Conservation (phyloP, 2,329 filamentous ascomycete genomes). For the Fusarium sp. region DNA sequence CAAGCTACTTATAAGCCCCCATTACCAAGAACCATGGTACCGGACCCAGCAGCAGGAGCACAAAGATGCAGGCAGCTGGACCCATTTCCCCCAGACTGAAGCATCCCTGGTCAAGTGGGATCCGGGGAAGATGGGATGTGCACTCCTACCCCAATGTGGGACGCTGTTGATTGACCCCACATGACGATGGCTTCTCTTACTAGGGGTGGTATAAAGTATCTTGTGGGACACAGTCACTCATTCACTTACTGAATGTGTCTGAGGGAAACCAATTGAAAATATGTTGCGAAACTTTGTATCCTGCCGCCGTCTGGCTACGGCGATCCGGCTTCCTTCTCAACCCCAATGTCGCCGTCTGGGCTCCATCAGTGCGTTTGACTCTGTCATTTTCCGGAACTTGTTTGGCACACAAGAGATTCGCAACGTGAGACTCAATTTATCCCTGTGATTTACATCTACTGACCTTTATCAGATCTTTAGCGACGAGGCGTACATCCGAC, state of each 20-base stretch:
- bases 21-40: background rate
- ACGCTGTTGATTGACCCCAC: background rate
- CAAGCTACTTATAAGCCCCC: background rate
- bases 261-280: background rate
- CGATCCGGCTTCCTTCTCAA: background rate
- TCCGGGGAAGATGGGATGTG: background rate
- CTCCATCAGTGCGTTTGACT: slow-evolving; percentile 54
- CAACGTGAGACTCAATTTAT: slow-evolving; percentile 46
- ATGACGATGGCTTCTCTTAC: background rate
- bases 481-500: slow-evolving; percentile 61
- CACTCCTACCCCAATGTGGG: background rate
- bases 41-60: background rate
- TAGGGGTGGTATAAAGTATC: background rate
- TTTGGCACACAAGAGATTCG: slow-evolving; percentile 65
- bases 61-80: background rate
- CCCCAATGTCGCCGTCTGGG: background rate
- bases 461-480: slow-evolving; percentile 50
- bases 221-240: background rate
- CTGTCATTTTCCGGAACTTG: slow-evolving; percentile 62
- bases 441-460: background rate
- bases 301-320: background rate
- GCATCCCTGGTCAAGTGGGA: background rate
- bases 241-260: background rate
- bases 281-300: background rate
- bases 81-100: background rate